phyloP scores from a whole-genome alignment of 2,329 filamentous ascomycete genomes.

The Sporothrix inflata region DNA sequence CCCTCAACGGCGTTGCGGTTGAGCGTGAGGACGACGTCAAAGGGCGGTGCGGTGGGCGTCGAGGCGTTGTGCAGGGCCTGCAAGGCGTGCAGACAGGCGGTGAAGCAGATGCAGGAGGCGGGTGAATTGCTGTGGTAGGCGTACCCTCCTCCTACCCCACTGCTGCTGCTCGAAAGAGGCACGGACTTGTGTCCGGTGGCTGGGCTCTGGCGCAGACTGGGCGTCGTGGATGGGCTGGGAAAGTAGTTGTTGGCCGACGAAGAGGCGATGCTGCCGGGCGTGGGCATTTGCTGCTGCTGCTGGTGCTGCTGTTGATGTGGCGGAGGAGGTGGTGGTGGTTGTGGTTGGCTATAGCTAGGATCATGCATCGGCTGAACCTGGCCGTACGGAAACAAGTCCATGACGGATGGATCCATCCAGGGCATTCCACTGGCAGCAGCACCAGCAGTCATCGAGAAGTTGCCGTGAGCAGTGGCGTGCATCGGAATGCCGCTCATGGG shows the following conservation, averaged over 20 bases:
- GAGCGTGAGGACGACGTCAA: conserved; percentile 50
- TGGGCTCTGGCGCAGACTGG: conserved; percentile 41
- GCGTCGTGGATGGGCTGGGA: conserved; percentile 46
- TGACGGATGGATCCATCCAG: conserved; percentile 29
- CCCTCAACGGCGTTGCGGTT: conserved; percentile 54
- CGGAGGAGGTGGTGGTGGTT: not conserved
- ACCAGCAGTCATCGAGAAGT: conserved; percentile 42
- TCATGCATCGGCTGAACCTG: conserved; percentile 27
- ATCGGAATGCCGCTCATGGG: conserved; percentile 37
- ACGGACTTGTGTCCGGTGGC: conserved; percentile 39
- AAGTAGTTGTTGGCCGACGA: conserved; percentile 41
- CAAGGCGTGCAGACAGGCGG: conserved; percentile 51
- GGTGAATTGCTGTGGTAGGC: not conserved
- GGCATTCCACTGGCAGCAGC: conserved; percentile 30
- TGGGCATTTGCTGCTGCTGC: conserved; percentile 38
- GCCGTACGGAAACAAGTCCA: conserved; percentile 42
- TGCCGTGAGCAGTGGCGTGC: conserved; percentile 45
- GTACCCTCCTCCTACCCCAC: conserved; percentile 19
- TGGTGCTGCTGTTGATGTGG: conserved; percentile 16
- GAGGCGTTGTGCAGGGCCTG: conserved; percentile 51
- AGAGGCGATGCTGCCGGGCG: conserved; percentile 42
- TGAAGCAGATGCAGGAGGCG: conserved; percentile 51
- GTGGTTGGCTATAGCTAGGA: too few species aligned
- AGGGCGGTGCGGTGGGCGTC: conserved; percentile 41
- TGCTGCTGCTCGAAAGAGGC: conserved; percentile 26